Base-by-base conservation (phyloP, 2,329 filamentous ascomycete genomes). In the Fusarium cicatricum region DNA sequence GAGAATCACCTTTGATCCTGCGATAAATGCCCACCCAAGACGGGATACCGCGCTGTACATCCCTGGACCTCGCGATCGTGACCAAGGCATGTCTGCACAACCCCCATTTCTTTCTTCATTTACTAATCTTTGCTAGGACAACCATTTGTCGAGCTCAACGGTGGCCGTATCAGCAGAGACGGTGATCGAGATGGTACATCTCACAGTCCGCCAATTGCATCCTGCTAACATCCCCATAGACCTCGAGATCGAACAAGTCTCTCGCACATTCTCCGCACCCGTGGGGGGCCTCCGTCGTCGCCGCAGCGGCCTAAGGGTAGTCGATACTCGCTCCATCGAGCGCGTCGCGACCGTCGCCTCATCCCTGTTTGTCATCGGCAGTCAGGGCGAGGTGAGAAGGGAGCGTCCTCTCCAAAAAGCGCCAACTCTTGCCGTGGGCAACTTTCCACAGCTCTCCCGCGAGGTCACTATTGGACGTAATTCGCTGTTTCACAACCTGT, bases 381-480 rank as follows among this genome's bases (percentile, higher is more conserved):
- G 52, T 17, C 48, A 50, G 11, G 23, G 45, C 15, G 65, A 70
- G 5, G 29, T 55, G 2, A 59, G 56, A 9, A 55, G 40, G 32
- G 60, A 65, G 37, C 64, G 59, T 11, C 48, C 56, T 1, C 49
- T 58, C 2, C 15, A 55, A 1, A 44, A 51, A 4, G 57, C 58
- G 1, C 52, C 55, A 26, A 63, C 58, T 6, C 52, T 64, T 34
- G 60, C 66, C 14, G 28, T 49, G 3, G 58, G 66, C 5, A 59
- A 75, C 41, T 68, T 77, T 41, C 76, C 78, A 0, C 67, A 72
- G 19, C 68, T 82, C 1, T 81, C 78, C 4, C 71, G 73, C 15
- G 72, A 76, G 31, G 75, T 74, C 3, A 79, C 77, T 1, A 58
- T 82, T 5, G 78, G 79, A 1, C 71, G 78, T 2, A 82, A 82